These are phyloP conservation scores for Brassica rapa DNA, from an alignment of 345 rosid genomes.

Conservation along the genomic window DNA sequence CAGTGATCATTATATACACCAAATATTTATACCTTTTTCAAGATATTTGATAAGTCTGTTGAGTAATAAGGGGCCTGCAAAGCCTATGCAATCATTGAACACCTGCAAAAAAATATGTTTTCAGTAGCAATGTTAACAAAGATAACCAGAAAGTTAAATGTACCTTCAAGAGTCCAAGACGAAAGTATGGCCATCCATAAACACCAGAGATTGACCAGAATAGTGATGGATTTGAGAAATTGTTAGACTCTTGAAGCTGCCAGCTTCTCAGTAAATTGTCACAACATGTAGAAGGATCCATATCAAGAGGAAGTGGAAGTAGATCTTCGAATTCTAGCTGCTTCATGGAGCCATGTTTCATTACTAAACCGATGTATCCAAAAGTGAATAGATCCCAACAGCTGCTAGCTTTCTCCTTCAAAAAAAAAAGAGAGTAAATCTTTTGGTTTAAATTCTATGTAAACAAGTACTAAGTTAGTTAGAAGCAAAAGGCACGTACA, in stretches of 20 bases:
- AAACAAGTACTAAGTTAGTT: background rate
- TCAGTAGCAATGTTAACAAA: background rate
- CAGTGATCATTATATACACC: conserved; percentile 1
- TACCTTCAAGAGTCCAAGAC: conserved; percentile 85
- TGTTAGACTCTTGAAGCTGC: conserved; percentile 52
- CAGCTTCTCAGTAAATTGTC: conserved; percentile 58
- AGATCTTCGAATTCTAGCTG: conserved; percentile 88
- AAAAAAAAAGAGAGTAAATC: background rate
- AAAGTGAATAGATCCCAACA: conserved; percentile 68
- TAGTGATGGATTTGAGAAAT: conserved; percentile 53
- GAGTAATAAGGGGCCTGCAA: conserved; percentile 82
- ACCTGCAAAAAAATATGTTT: no score
- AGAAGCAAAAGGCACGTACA: conserved; percentile 36
- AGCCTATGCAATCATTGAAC: conserved; percentile 76
- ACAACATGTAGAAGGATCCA: conserved; percentile 77
- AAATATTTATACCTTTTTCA: conserved; percentile 57
- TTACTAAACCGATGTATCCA: conserved; percentile 56
- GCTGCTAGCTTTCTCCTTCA: conserved; percentile 51
- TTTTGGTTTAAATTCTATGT: conserved; percentile 14
- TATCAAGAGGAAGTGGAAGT: conserved; percentile 66
- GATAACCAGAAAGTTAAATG: conserved; percentile 2
- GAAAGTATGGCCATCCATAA: conserved; percentile 81
- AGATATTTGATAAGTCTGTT: conserved; percentile 80
- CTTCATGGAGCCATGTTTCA: conserved; percentile 64
- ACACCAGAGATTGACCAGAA: conserved; percentile 71